These are phyloP conservation scores for Colletotrichum cordylinicola DNA, from an alignment of 2,329 filamentous ascomycete genomes.

Conservation along the genomic window DNA sequence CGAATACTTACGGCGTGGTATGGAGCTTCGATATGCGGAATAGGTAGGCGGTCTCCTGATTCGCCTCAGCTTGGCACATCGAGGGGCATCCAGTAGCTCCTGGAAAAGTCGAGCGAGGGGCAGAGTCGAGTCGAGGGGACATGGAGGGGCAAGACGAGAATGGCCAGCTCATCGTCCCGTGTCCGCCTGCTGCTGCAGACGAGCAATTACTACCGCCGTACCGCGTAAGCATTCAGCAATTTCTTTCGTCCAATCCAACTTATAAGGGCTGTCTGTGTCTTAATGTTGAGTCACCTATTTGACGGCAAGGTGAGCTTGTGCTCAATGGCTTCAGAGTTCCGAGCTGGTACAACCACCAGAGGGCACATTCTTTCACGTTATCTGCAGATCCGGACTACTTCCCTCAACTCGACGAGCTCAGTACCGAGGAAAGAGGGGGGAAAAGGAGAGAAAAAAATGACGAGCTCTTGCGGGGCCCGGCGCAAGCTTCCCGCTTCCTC, in stretches of 20 bases:
- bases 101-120: background rate
- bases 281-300: background rate
- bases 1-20: background rate
- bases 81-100: background rate
- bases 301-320: background rate
- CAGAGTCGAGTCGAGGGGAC: background rate
- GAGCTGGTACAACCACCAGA: background rate
- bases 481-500: background rate
- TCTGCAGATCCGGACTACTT: background rate
- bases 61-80: background rate
- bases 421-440: background rate
- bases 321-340: background rate
- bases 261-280: background rate
- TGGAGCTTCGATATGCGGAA: background rate
- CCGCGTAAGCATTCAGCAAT: background rate
- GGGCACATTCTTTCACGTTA: background rate
- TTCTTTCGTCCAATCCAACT: background rate
- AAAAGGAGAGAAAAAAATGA: background rate
- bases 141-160: background rate
- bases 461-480: background rate
- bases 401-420: background rate
- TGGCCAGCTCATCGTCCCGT: background rate
- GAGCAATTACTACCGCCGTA: background rate
- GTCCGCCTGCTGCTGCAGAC: background rate
- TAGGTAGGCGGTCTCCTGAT: constrained; percentile 8